These are phyloP conservation scores for Kodamaea restingae DNA, from an alignment of 805 yeast species.

Conservation along the genomic window DNA sequence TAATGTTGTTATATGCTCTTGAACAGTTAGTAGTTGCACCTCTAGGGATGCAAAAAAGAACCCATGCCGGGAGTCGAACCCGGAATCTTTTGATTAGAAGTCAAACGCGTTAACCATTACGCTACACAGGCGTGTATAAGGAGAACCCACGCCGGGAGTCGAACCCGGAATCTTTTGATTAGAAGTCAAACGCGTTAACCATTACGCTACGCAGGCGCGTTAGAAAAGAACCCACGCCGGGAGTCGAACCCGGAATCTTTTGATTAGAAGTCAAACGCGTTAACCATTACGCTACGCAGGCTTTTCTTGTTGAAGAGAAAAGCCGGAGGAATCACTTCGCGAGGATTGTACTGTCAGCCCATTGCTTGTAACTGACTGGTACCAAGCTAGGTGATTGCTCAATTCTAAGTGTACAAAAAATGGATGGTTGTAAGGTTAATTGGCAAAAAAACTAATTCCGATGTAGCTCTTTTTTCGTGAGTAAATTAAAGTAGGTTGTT, in stretches of 20 bases:
- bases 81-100: slow-evolving; percentile 24
- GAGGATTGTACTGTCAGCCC: not conserved
- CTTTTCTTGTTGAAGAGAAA: slow-evolving; percentile 1
- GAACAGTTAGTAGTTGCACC: no score
- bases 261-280: slow-evolving; percentile 24
- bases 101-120: slow-evolving; percentile 23
- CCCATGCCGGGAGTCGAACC: slow-evolving; percentile 24
- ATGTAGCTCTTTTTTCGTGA: no score
- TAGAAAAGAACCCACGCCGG: slow-evolving; percentile 17
- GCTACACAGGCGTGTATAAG: slow-evolving; percentile 16
- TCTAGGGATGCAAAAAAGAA: no score
- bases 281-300: slow-evolving; percentile 22
- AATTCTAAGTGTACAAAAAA: no score
- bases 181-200: slow-evolving; percentile 24
- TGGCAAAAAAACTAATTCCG: no score
- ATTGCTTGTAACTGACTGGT: no score
- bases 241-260: slow-evolving; percentile 24
- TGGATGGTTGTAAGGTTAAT: no score
- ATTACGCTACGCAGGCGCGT: slow-evolving; percentile 21
- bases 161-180: slow-evolving; percentile 23
- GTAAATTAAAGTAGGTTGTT: no score
- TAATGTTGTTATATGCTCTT: no score
- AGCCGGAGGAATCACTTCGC: not conserved
- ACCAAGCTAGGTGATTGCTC: no score
- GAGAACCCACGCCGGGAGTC: slow-evolving; percentile 22